These are phyloP conservation scores for Neoboletus brunneissimus DNA, from an alignment of 768 basidiomycete genomes.

Conservation along the genomic window DNA sequence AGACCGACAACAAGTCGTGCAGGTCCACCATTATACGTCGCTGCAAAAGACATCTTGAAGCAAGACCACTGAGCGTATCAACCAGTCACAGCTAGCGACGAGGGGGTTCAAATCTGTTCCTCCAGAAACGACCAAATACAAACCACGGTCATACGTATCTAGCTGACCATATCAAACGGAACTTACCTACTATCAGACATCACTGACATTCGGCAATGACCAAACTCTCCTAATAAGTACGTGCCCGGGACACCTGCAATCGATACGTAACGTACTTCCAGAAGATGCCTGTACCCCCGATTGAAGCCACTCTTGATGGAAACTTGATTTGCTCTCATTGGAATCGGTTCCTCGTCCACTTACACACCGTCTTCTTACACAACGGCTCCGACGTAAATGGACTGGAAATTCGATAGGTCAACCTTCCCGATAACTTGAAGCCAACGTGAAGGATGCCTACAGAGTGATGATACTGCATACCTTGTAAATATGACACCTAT, in stretches of 20 bases:
- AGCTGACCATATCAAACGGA: neutral
- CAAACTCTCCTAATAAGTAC: neutral
- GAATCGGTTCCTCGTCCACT: neutral
- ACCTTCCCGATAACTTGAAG: neutral
- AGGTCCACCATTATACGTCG: too few species aligned
- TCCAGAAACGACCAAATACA: neutral
- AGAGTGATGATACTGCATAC: neutral
- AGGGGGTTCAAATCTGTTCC: neutral
- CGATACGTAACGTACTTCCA: slow-evolving; percentile 3
- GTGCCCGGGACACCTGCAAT: neutral
- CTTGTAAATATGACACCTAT: neutral
- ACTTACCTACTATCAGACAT: neutral
- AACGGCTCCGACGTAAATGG: slow-evolving; percentile 1
- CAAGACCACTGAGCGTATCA: too few species aligned
- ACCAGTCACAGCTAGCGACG: too few species aligned
- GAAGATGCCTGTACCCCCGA: slow-evolving; percentile 11
- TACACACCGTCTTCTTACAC: neutral
- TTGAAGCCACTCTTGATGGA: slow-evolving; percentile 6
- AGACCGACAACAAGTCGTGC: too few species aligned
- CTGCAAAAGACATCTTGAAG: too few species aligned
- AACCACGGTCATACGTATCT: neutral
- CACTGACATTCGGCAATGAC: neutral
- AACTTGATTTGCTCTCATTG: slow-evolving; percentile 8
- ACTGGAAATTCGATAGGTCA: neutral
- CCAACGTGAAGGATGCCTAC: neutral